These are phyloP conservation scores for Pestalotiopsis sp. DNA, from an alignment of 2,329 filamentous ascomycete species.

Conservation along the genomic window DNA sequence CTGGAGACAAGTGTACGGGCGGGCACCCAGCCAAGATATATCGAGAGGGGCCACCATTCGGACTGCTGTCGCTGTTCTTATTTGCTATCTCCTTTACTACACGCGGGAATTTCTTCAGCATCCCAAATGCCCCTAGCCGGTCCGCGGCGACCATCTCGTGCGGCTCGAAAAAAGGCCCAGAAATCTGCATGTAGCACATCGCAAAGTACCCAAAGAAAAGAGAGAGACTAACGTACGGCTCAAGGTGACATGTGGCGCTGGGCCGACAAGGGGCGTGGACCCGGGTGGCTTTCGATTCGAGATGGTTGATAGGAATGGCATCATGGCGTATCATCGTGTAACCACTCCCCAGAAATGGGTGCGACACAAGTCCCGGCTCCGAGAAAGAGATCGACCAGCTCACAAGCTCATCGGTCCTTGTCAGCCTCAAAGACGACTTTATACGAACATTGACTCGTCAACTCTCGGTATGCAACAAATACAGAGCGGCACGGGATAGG, in stretches of 20 bases:
- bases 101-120: neutral
- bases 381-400: neutral
- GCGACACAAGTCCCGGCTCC: neutral
- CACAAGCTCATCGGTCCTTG: neutral
- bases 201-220: neutral
- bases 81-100: neutral
- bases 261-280: neutral
- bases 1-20: neutral
- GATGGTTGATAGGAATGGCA: neutral
- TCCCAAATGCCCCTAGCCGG: neutral
- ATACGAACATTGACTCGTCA: neutral
- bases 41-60: neutral
- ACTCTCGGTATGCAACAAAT: neutral
- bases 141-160: neutral
- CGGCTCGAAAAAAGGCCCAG: neutral
- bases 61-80: neutral
- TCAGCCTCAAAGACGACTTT: neutral
- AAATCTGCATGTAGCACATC: neutral
- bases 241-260: neutral
- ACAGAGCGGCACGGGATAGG: neutral
- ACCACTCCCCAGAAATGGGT: neutral
- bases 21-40: neutral
- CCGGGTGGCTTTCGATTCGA: neutral
- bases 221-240: neutral
- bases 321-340: constrained; percentile 4